A percentile compares a stretch with the other conserved stretches of the same genome.
Evolutionary conservation across 1,284 basidiomycete genomes (phyloP).

Genomic region (Coniferiporia sulphurascens): DNA sequence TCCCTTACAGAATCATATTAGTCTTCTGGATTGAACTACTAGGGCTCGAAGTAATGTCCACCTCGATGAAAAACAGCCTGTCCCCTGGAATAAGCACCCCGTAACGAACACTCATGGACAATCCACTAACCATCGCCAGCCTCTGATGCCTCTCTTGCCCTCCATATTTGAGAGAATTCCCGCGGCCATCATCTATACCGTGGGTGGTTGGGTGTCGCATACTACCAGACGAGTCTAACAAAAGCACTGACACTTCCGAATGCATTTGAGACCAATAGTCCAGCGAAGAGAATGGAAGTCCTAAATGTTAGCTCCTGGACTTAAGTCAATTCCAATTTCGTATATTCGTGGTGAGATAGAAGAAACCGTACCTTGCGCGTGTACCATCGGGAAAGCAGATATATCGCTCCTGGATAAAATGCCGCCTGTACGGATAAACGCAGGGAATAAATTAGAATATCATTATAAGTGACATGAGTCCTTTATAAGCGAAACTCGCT

Average conservation of each 20-base stretch:
- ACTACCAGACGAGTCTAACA: constrained; percentile 5
- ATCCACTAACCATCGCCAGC: constrained; percentile 34
- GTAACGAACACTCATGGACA: background rate
- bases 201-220: constrained; percentile 18
- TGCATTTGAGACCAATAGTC: constrained; percentile 38
- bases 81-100: background rate
- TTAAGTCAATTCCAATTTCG: background rate
- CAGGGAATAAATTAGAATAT: background rate
- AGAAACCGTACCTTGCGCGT: constrained; percentile 19
- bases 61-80: constrained; percentile 28
- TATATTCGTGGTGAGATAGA: background rate
- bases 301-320: constrained; percentile 30
- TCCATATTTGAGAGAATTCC: constrained; percentile 44
- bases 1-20: constrained; percentile 4
- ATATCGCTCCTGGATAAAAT: constrained; percentile 23
- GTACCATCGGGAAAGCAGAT: constrained; percentile 23
- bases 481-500: background rate
- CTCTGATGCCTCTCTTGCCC: constrained; percentile 36
- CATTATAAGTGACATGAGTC: background rate
- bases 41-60: background rate
- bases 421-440: constrained; percentile 13
- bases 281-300: constrained; percentile 37
- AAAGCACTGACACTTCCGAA: constrained; percentile 30
- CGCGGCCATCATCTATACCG: constrained; percentile 29
- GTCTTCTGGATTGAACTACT: too few relatives aligned